Evolutionary conservation across 2,329 filamentous ascomycete species (phyloP), one percentile per base, ranked within the genome.

Genomic region (Lachnellula subtilissima): DNA sequence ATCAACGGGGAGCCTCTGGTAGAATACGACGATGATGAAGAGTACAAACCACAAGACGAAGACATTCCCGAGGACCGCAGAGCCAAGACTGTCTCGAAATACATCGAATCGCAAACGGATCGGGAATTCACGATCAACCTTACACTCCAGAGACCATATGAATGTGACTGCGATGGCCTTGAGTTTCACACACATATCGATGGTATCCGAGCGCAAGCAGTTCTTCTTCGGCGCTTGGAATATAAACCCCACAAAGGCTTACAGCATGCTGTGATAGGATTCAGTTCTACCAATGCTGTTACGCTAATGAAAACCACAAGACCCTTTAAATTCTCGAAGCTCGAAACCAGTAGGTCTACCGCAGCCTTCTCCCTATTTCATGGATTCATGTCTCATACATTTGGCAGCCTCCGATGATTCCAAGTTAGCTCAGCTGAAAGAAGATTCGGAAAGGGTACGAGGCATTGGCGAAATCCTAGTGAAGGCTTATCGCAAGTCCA

Each of bases 81-180:
- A n/a, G 36, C 47, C 4, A 46, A 36, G n/a, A 46, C n/a, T 6
- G 22, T 52, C 1, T 48, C 43, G 12, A 52, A 25, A 43, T 56
- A 52, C 36, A 25, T 56, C 40, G 36, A 56, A 32, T 48, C 50
- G 4, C 4, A 22, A 8, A 32, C 48, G 3, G 54, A 49, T 15
- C 22, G 46, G 25, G 49, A 56, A 45, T 56, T 56, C 25, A 15
- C 32, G n/a, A 37, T 56, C 7, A 48, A 32, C 25, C 22, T 35
- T 2, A 14, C 14, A 14, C 9, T 56, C 19, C 11, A 37, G 9
- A 2, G 4, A 9, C 22, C 48, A 5, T 48, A 19, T 28, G 11
- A 32, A 12, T n/a, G 45, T 2, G 49, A 56, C 19, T 40, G 49
- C 11, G 42, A 42, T 8, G 23, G 6, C 3, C 35, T 56, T 14